Base-by-base conservation (phyloP, 225 moss, liverwort and hornwort genomes). In the Climacium dendroides region DNA sequence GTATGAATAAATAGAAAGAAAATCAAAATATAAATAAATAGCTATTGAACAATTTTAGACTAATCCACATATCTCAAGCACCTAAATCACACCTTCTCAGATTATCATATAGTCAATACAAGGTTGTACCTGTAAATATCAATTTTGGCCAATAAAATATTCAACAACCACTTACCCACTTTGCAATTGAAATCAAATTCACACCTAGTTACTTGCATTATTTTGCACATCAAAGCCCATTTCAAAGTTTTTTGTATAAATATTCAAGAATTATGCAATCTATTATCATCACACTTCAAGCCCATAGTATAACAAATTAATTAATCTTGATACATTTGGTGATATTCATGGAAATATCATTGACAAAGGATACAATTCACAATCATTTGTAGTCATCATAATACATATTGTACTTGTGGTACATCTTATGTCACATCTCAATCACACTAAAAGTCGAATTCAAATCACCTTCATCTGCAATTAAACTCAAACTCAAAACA, bases 361-460 rank as follows among this genome's bases (percentile, higher is more conserved):
- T 76, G 1, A 35, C 6, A 22, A 35, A 1, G 1, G 12, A 14
- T 76, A 9, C 3, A 32, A 50, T 74, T 71, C 3, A 9, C 28
- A 50, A 13, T 13, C 0, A 48, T 7, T 19, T 19, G 12, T 34
- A 50, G 8, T 32, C 8, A 52, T 34, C 34, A 34, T 7, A 22
- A 74, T 5, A 52, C 0, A 0, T 52, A 6, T 5, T 20, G 22
- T 52, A 0, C 8, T 75, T 9, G 3, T 22, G 1, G 35, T 52
- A 22, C 22, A 52, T 75, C 3, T 34, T 32, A 74, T 20, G 34
- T 22, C 34, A 34, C 75, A 74, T 32, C 74, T 74, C 34, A 11
- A 50, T 50, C 22, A 34, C 22, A 13, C 20, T 22, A 34, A 10
- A 52, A 22, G 8, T 14, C 14, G 52, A 34, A 22, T 52, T 13